Percentiles rank a stretch among this genome's conserved stretches.
These are phyloP conservation scores for Diaporthe citriasiana DNA, from an alignment of 2,329 filamentous ascomycete species.

Conservation along the genomic window DNA sequence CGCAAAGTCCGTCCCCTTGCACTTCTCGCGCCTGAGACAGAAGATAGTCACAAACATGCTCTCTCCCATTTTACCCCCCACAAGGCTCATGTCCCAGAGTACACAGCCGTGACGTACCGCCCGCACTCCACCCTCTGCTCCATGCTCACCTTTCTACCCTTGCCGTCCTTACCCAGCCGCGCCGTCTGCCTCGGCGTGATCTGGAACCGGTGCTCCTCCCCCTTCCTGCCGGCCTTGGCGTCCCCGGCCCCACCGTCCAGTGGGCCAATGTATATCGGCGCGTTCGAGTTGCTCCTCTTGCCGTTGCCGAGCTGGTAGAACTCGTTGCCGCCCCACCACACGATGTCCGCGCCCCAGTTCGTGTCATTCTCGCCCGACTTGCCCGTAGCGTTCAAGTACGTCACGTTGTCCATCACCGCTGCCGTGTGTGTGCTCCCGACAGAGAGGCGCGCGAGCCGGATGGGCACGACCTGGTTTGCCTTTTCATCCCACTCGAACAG, in stretches of 20 bases:
- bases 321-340: constrained; percentile 97
- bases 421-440: constrained; percentile 86
- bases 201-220: constrained; percentile 81
- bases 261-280: constrained; percentile 84
- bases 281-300: constrained; percentile 83
- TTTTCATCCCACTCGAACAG: constrained; percentile 90
- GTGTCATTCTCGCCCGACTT: constrained; percentile 75
- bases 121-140: constrained; percentile 94
- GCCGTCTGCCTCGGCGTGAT: constrained; percentile 83
- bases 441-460: constrained; percentile 79
- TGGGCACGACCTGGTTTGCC: constrained; percentile 77
- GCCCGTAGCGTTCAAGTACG: constrained; percentile 70
- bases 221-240: constrained; percentile 68
- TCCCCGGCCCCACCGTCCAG: constrained; percentile 74
- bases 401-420: constrained; percentile 87
- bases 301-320: constrained; percentile 93
- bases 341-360: constrained; percentile 88
- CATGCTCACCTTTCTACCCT: constrained; percentile 78
- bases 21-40: not conserved
- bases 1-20: not conserved
- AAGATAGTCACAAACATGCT: not conserved
- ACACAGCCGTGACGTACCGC: constrained; percentile 84
- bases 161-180: constrained; percentile 69
- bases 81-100: constrained; percentile 66
- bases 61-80: not conserved